phyloP scores from a whole-genome alignment of 179 eudicot genomes.

The Sideroxylon spinosum region DNA sequence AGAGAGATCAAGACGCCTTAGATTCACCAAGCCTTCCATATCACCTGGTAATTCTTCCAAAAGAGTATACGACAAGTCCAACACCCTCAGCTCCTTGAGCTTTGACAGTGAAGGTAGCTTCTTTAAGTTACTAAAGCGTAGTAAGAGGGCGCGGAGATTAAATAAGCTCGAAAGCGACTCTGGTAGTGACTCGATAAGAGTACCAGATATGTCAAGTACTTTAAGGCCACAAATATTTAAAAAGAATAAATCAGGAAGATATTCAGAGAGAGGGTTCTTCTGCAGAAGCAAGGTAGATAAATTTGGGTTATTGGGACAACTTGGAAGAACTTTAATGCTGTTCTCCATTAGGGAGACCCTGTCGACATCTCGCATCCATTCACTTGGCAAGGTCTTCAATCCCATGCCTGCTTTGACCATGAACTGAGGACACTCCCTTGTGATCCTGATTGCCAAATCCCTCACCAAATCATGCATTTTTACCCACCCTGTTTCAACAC shows the following conservation, averaged over 20 bases:
- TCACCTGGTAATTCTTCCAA: slow-evolving; percentile 15
- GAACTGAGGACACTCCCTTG: slow-evolving; percentile 22
- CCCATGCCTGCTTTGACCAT: slow-evolving; percentile 29
- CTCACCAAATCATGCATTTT: slow-evolving; percentile 40
- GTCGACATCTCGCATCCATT: slow-evolving; percentile 34
- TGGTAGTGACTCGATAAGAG: slow-evolving; percentile 20
- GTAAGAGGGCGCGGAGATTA: slow-evolving; percentile 18
- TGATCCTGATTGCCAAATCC: slow-evolving; percentile 31
- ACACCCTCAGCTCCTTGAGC: slow-evolving; percentile 23
- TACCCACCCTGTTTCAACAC: slow-evolving; percentile 26
- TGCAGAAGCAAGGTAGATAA: slow-evolving; percentile 25
- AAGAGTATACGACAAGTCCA: slow-evolving; percentile 17
- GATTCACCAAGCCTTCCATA: slow-evolving; percentile 15
- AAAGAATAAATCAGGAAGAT: slow-evolving; percentile 19
- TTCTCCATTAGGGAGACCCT: slow-evolving; percentile 47
- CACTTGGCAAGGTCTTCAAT: slow-evolving; percentile 26
- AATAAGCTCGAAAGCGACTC: slow-evolving; percentile 21
- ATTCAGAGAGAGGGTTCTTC: slow-evolving; percentile 12
- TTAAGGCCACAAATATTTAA: slow-evolving; percentile 12
- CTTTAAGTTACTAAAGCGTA: slow-evolving; percentile 12
- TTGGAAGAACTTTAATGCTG: slow-evolving; percentile 14
- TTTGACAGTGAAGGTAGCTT: slow-evolving; percentile 18
- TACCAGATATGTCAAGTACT: slow-evolving; percentile 23
- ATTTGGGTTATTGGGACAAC: slow-evolving; percentile 13
- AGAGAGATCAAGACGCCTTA: slow-evolving; percentile 21